Evolutionary conservation across 2,329 filamentous ascomycete genomes (phyloP).

Genomic region (Aspergillus jensenii): DNA sequence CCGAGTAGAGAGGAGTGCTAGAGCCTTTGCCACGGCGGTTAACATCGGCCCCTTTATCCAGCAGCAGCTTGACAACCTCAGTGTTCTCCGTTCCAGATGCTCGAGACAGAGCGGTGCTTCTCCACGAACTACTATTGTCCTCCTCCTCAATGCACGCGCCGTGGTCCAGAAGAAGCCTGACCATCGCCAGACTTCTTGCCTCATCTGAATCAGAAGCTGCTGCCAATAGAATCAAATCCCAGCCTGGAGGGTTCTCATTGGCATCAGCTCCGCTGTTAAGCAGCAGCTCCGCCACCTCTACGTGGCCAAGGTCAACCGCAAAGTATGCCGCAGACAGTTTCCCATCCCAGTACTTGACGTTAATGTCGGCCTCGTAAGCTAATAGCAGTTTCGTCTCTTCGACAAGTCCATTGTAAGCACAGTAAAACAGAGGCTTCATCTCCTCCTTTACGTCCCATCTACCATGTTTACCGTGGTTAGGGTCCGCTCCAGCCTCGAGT

Average conservation of each 20-base stretch:
- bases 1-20: not conserved
- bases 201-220: not conserved
- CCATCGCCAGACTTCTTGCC: not conserved
- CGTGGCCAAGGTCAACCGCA: not conserved
- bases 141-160: not conserved
- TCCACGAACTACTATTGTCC: not conserved
- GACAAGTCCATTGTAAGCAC: not conserved
- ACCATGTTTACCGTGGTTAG: not conserved
- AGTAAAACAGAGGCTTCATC: not conserved
- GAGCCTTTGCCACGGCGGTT: not conserved
- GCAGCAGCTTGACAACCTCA: not conserved
- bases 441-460: not conserved
- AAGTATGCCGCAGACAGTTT: not conserved
- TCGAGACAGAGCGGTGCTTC: not conserved
- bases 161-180: not conserved
- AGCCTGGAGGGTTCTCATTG: not conserved
- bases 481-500: not conserved
- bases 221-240: not conserved
- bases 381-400: not conserved
- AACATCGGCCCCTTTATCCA: not conserved
- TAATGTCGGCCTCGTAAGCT: not conserved
- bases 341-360: not conserved
- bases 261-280: not conserved
- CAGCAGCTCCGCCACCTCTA: not conserved
- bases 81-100: not conserved